Conservation (phyloP, 208 protist genomes). For the Trypanosomatidae sp. region DNA sequence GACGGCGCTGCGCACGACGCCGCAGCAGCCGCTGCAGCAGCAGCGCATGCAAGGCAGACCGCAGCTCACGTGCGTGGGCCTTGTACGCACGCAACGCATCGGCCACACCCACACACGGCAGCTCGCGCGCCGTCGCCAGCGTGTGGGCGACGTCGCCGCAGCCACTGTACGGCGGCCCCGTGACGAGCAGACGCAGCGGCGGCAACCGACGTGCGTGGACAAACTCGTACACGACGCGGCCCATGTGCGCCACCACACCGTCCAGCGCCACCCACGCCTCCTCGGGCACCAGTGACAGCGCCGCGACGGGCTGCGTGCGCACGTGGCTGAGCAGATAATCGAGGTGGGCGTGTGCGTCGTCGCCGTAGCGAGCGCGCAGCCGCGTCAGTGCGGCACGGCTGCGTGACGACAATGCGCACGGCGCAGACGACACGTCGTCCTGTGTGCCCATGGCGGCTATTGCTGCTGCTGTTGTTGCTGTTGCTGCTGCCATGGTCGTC, state of each 20-base stretch:
- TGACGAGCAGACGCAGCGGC: conserved; percentile 57
- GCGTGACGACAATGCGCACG: conserved; percentile 6
- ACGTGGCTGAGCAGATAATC: conserved; percentile 62
- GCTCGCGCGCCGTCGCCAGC: conserved; percentile 39
- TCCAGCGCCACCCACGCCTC: conserved; percentile 63
- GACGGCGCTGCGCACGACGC: conserved; percentile 22
- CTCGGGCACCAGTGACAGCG: conserved; percentile 45
- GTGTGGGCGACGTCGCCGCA: conserved; percentile 22
- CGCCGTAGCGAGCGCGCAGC: conserved; percentile 4
- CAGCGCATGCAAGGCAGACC: conserved; percentile 24
- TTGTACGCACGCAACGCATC: conserved; percentile 34
- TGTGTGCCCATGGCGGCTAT: neutral
- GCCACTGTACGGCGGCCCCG: conserved; percentile 76
- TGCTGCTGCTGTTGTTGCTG: neutral
- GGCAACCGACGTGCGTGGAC: conserved; percentile 13
- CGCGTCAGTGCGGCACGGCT: conserved; percentile 8
- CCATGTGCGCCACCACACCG: conserved; percentile 57
- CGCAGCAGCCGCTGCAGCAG: conserved; percentile 40
- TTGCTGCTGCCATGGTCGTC: neutral
- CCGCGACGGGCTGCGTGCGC: conserved; percentile 39
- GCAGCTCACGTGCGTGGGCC: conserved; percentile 23
- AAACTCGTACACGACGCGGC: conserved; percentile 66
- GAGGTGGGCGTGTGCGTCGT: too few species aligned
- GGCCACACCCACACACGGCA: conserved; percentile 34
- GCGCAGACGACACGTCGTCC: neutral